phyloP scores from a whole-genome alignment of 129 eudicot species.

The Arctium minus region DNA sequence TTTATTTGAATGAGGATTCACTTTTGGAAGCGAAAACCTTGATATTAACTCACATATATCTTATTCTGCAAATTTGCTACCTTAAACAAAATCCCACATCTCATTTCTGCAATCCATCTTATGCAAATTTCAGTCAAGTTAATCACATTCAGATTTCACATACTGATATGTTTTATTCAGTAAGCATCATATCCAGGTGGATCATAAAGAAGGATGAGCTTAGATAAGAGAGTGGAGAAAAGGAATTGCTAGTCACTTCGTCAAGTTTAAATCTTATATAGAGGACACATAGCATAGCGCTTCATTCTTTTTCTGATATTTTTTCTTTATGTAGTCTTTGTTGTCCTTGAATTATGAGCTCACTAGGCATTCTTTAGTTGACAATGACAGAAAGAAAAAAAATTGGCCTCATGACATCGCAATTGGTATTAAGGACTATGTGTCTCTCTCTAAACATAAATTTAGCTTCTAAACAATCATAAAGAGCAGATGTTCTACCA shows the following conservation, averaged over 20 bases:
- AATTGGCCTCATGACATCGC: neutral
- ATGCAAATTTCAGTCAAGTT: neutral
- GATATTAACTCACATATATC: neutral
- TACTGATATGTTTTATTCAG: neutral
- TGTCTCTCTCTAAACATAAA: neutral
- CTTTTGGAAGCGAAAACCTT: neutral
- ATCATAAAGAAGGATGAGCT: neutral
- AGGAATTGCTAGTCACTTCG: neutral
- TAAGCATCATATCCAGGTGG: neutral
- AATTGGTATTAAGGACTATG: neutral
- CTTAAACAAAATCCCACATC: neutral
- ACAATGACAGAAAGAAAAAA: neutral
- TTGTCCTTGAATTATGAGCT: no score
- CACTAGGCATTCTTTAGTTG: neutral
- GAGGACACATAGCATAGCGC: neutral
- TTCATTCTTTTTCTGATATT: neutral
- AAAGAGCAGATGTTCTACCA: neutral
- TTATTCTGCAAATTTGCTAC: neutral
- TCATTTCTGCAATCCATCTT: neutral
- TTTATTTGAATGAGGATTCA: neutral
- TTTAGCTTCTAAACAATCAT: neutral
- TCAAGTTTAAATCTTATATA: neutral
- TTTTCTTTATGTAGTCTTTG: neutral
- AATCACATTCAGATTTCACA: neutral
- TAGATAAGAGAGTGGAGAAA: neutral